A percentile compares a stretch with the other conserved stretches of the same genome.
Conservation (phyloP, 192 early-diverging fungal species). For the Coemansia sp. region DNA sequence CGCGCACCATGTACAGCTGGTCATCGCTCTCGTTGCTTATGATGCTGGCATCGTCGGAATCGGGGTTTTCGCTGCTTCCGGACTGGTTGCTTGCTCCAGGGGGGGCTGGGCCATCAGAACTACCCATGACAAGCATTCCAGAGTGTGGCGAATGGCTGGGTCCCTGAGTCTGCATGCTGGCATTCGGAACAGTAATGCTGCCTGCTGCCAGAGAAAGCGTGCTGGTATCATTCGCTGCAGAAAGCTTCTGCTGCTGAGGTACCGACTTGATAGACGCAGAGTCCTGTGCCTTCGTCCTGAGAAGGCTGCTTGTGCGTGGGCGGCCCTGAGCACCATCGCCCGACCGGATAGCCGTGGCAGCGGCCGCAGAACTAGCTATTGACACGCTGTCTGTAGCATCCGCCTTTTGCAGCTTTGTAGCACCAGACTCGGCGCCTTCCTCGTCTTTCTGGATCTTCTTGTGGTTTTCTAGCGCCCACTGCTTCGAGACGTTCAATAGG, state of each 20-base stretch:
- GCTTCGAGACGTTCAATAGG: constrained; percentile 74
- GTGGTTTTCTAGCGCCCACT: constrained; percentile 59
- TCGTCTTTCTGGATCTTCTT: constrained; percentile 12
- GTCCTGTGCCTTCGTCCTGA: constrained; percentile 19
- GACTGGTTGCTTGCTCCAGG: constrained; percentile 11
- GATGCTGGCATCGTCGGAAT: constrained; percentile 24
- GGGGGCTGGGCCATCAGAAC: background rate
- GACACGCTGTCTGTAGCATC: background rate
- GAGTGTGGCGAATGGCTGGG: background rate
- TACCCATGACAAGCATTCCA: background rate
- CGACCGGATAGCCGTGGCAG: background rate
- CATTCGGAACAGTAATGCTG: background rate
- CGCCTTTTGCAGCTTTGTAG: constrained; percentile 1
- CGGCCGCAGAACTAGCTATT: background rate
- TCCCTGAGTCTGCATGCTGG: background rate
- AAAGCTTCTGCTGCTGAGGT: constrained; percentile 10
- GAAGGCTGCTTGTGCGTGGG: constrained; percentile 36
- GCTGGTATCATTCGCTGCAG: background rate
- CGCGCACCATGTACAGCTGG: constrained; percentile 48
- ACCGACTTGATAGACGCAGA: constrained; percentile 13
- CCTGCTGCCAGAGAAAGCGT: background rate
- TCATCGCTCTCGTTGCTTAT: constrained; percentile 51
- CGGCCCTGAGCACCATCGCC: constrained; percentile 7
- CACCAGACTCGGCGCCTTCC: constrained; percentile 2
- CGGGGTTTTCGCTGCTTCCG: constrained; percentile 3